phyloP scores from a whole-genome alignment of 805 yeast genomes.

The Wickerhamiella hasegawae region DNA sequence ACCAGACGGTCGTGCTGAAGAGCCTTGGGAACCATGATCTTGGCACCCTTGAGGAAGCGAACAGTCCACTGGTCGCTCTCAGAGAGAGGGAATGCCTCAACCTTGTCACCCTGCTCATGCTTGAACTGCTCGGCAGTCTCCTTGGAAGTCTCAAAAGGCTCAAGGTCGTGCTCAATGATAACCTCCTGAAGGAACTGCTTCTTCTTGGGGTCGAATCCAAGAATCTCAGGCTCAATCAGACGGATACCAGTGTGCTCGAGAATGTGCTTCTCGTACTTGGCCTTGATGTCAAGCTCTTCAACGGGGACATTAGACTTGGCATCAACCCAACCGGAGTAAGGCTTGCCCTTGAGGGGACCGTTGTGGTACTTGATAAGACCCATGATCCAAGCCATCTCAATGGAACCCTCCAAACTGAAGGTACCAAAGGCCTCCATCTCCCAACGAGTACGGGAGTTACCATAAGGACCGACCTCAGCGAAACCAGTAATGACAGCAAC shows the following conservation, averaged over 20 bases:
- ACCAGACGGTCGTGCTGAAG: slow-evolving; percentile 39
- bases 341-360: slow-evolving; percentile 69
- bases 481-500: slow-evolving; percentile 95
- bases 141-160: slow-evolving; percentile 87
- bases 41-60: slow-evolving; percentile 81
- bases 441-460: slow-evolving; percentile 98
- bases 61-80: slow-evolving; percentile 90
- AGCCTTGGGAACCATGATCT: slow-evolving; percentile 80
- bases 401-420: slow-evolving; percentile 92
- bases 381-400: slow-evolving; percentile 99
- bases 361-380: slow-evolving; percentile 91
- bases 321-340: slow-evolving; percentile 96
- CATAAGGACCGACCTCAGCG: slow-evolving; percentile 99
- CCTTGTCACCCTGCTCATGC: slow-evolving; percentile 84
- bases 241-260: slow-evolving; percentile 93
- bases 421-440: slow-evolving; percentile 95
- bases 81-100: slow-evolving; percentile 75
- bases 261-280: slow-evolving; percentile 77
- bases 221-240: slow-evolving; percentile 88
- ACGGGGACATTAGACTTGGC: slow-evolving; percentile 84
- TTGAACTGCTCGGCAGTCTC: slow-evolving; percentile 92
- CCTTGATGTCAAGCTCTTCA: slow-evolving; percentile 85
- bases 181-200: slow-evolving; percentile 91
- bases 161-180: slow-evolving; percentile 90
- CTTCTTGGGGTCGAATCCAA: slow-evolving; percentile 91